Conservation (phyloP, 352 stramenopile species). For the Phytophthora pinifolia region DNA sequence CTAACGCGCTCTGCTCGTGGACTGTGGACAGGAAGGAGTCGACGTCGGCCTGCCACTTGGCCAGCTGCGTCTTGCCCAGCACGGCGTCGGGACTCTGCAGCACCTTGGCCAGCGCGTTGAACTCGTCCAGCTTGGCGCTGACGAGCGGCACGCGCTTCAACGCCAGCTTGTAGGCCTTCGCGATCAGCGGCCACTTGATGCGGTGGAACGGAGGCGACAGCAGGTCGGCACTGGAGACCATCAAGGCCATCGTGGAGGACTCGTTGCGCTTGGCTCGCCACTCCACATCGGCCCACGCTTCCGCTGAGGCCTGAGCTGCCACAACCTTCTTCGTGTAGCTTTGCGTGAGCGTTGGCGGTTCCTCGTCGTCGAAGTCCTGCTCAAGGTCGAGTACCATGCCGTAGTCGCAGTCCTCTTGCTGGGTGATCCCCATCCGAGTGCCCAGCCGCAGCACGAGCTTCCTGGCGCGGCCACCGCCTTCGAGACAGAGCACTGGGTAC, state of each 20-base stretch:
- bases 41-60: conserved; percentile 48
- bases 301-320: conserved; percentile 17
- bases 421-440: conserved; percentile 40
- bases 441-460: conserved; percentile 58
- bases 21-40: conserved; percentile 37
- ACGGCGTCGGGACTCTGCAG: conserved; percentile 47
- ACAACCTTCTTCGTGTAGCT: conserved; percentile 44
- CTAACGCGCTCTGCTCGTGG: conserved; percentile 27
- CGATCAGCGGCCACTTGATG: conserved; percentile 51
- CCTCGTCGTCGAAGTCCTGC: conserved; percentile 39
- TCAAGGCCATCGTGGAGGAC: conserved; percentile 21
- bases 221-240: conserved; percentile 53
- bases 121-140: conserved; percentile 63
- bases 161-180: conserved; percentile 48
- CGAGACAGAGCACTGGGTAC: conserved; percentile 60
- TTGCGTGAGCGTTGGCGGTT: conserved; percentile 26
- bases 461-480: conserved; percentile 16
- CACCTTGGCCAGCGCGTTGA: conserved; percentile 50
- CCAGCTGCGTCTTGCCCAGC: conserved; percentile 53
- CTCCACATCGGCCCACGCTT: conserved; percentile 44
- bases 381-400: conserved; percentile 62
- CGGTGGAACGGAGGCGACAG: conserved; percentile 52
- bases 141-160: conserved; percentile 44
- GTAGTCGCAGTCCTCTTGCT: conserved; percentile 63
- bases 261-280: conserved; percentile 38